Base-by-base conservation (phyloP, 257 asterid genomes). In the Jasminum sambac region DNA sequence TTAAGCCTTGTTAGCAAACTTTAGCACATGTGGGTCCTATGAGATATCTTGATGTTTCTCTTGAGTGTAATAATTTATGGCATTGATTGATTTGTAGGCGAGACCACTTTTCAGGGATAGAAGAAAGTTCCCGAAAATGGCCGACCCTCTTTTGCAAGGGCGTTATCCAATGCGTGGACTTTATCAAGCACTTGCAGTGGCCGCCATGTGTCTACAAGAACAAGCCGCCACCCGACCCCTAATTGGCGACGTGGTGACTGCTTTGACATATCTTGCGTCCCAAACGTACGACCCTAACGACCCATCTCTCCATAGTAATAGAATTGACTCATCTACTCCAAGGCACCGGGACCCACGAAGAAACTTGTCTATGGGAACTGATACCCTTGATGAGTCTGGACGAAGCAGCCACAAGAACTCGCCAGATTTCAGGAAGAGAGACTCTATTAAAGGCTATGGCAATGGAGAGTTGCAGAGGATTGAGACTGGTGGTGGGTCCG, bases 131-230 rank as follows among this genome's bases (percentile, higher is more conserved):
- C 90, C 93, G 0, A 83, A 85, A 63, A 94, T 94, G 99, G 99
- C 96, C 0, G 99, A 94, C 73, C 99, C 99, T 50, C 82, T 88
- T 10, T 24, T 94, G 77, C 96, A 88, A 83, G 95, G 96, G 0
- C 87, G 80, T 8, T 94, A 87, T 82, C 99, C 99, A 1, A 83
- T 85, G 73, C 88, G 97, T 17, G 96, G 99, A 41, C 91, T 94
- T 50, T 88, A 86, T 70, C 99, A 91, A 64, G 97, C 97, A 11
- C 80, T 94, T 13, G 95, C 96, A 5, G 99, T 94, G 70, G 99
- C 97, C 11, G 97, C 97, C 69, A 94, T 94, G 99, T 94, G 99
- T 89, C 81, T 94, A 80, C 97, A 89, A 76, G 99, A 94, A 79
- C 96, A 89, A 79, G 97, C 97, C 36, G 87, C 95, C 24, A 84